A percentile compares a stretch with the other conserved stretches of the same genome.
Evolutionary conservation across 495 filamentous ascomycete genomes (phyloP).

Genomic region (Pyronema domesticum): DNA sequence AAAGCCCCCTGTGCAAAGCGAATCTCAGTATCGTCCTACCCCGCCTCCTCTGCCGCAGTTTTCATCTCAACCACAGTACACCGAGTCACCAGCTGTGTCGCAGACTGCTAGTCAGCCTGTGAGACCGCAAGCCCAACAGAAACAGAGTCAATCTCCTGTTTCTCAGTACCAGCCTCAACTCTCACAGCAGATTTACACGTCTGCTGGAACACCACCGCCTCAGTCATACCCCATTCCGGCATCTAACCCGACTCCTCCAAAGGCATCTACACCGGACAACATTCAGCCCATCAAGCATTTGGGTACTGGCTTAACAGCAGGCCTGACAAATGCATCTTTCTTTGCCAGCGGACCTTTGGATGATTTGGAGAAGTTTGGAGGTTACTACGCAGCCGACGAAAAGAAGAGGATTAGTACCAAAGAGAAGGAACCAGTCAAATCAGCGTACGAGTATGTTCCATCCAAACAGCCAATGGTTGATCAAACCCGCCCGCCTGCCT

Average conservation of each 20-base stretch:
- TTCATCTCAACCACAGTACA: background rate
- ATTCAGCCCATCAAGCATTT: background rate
- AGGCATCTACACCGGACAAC: background rate
- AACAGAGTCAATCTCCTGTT: no score
- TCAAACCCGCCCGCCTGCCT: background rate
- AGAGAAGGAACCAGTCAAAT: background rate
- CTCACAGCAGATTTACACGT: background rate
- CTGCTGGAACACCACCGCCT: conserved; percentile 1
- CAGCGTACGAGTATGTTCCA: background rate
- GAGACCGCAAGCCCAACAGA: no score
- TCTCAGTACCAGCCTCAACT: background rate
- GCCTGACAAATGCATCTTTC: background rate
- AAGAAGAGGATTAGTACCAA: background rate
- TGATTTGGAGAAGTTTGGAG: background rate
- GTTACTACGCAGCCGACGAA: background rate
- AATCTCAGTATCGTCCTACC: background rate
- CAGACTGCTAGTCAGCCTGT: background rate
- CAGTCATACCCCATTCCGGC: background rate
- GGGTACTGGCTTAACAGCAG: background rate
- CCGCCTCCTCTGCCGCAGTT: conserved; percentile 7
- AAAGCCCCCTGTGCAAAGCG: background rate
- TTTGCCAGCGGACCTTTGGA: background rate
- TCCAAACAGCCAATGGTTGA: background rate
- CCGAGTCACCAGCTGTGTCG: background rate
- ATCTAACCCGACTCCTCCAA: background rate